Evolutionary conservation across 2,329 filamentous ascomycete genomes (phyloP), one percentile per base, ranked within the genome.

Genomic region (Parascedosporium putredinis): DNA sequence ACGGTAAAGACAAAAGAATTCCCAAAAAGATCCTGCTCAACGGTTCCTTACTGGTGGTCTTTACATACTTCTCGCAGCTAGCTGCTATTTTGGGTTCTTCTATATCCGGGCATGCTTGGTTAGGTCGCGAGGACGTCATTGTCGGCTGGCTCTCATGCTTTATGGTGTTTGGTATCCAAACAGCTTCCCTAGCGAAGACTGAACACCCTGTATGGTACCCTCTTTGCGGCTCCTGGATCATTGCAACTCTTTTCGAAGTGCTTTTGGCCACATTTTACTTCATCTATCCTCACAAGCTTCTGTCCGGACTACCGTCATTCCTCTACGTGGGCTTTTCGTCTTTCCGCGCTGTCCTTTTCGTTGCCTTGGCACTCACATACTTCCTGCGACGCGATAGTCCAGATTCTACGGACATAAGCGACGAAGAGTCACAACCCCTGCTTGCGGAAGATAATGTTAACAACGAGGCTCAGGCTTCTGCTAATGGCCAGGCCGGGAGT

Each of bases 81-180:
- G 55, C 62, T 10, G 55, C 63, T 16, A 62, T 76, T 49, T 55
- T 68, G 14, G 53, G 66, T 24, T 62, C 64, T 20, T 66, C 67
- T 40, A 24, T 66, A 12, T 34, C 64, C 25, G 58, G 56, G 20
- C 61, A 57, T 33, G 57, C 57, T 50, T 75, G 68, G 70, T 65
- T 64, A 36, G 63, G 66, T 1, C 66, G 72, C 20, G 70, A 75
- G 47, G 67, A 76, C 55, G 63, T 68, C 34, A 67, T 74, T 53
- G 73, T 86, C 49, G 77, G 79, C 49, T 66, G 76, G 33, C 64
- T 86, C 23, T 76, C 81, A 1, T 83, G 79, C 50, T 69, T 81
- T 43, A 64, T 86, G 24, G 69, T 79, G n/a, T 87, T 83, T 62
- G 74, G 78, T 3, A 72, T 82, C 12, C 71, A 84, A 55, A 66